Percentiles rank a stretch among this genome's conserved stretches.
Conservation (phyloP, 208 protist genomes). For the Leishmania gerbilli region DNA sequence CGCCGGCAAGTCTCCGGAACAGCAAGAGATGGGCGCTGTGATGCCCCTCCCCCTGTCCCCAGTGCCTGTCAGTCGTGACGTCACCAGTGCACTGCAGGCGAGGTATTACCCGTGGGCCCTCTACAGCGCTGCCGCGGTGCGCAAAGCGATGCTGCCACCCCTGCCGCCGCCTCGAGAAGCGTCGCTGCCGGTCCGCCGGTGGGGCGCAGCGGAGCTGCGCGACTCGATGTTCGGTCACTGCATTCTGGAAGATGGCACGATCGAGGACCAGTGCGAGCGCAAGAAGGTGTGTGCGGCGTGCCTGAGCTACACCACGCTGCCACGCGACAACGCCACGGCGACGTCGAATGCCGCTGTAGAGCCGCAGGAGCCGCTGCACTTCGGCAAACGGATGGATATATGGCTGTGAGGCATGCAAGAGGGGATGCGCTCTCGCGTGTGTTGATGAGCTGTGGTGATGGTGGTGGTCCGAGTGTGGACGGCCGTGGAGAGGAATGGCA, state of each 20-base stretch:
- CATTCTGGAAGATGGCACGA: slow-evolving; percentile 17
- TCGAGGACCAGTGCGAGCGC: slow-evolving; percentile 22
- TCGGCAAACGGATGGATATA: slow-evolving; percentile 25
- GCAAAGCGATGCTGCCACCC: slow-evolving; percentile 1
- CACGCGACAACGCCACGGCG: slow-evolving; percentile 28
- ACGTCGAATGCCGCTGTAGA: slow-evolving; percentile 13
- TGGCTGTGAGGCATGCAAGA: slow-evolving; percentile 12
- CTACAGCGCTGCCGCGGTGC: not conserved
- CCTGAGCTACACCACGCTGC: slow-evolving; percentile 15
- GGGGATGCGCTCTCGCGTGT: not conserved
- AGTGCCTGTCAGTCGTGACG: slow-evolving; percentile 10
- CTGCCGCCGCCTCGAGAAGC: slow-evolving; percentile 5
- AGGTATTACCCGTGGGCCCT: slow-evolving; percentile 27
- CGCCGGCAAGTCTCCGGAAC: not conserved
- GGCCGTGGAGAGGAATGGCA: not conserved
- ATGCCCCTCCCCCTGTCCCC: slow-evolving; percentile 28
- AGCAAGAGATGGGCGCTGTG: slow-evolving; percentile 1
- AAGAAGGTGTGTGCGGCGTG: slow-evolving; percentile 6
- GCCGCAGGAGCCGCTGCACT: slow-evolving; percentile 3
- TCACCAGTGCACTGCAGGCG: slow-evolving; percentile 11
- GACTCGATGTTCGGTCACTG: slow-evolving; percentile 18
- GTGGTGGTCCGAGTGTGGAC: not conserved
- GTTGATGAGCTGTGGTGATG: not conserved
- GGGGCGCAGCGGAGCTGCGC: slow-evolving; percentile 13
- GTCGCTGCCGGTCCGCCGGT: slow-evolving; percentile 19